Percentiles rank a stretch among this genome's conserved stretches.
Evolutionary conservation across 257 asterid species (phyloP).

Genomic region (Paraleonurus japonicus): DNA sequence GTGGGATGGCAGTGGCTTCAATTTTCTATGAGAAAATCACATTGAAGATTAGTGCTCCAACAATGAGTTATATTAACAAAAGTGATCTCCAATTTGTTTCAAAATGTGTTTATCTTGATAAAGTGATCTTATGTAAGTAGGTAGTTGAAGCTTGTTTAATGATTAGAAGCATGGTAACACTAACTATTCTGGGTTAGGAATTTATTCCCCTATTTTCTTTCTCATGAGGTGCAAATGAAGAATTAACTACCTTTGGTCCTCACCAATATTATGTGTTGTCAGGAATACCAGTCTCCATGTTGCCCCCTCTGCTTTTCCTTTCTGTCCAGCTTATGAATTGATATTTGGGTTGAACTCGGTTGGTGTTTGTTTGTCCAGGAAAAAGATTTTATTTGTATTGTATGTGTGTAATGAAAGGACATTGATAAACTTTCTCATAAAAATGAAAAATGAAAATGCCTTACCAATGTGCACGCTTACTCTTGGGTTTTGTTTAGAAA

Average conservation of each 20-base stretch:
- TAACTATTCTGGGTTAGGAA: background rate
- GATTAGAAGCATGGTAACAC: background rate
- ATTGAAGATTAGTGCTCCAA: background rate
- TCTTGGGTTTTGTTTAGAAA: conserved; percentile 11
- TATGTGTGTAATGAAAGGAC: background rate
- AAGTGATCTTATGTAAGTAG: background rate
- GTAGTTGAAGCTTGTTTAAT: background rate
- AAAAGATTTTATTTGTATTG: background rate
- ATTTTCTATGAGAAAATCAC: background rate
- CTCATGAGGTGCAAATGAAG: background rate
- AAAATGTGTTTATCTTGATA: background rate
- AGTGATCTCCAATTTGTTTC: background rate
- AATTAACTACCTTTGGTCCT: background rate
- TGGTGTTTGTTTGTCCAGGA: background rate
- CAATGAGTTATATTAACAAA: background rate
- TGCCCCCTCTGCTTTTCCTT: background rate
- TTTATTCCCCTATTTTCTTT: background rate
- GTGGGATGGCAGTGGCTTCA: background rate
- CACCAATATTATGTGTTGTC: background rate
- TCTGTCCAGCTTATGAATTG: background rate
- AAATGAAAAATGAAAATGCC: conserved; percentile 12
- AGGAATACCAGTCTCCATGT: background rate
- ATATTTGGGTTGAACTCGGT: background rate
- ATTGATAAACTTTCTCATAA: background rate
- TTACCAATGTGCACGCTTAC: background rate